A percentile compares a stretch with the other conserved stretches of the same genome.
phyloP scores from a whole-genome alignment of 1,139 yeast genomes.

The Casaregolazyma suthepensis region DNA sequence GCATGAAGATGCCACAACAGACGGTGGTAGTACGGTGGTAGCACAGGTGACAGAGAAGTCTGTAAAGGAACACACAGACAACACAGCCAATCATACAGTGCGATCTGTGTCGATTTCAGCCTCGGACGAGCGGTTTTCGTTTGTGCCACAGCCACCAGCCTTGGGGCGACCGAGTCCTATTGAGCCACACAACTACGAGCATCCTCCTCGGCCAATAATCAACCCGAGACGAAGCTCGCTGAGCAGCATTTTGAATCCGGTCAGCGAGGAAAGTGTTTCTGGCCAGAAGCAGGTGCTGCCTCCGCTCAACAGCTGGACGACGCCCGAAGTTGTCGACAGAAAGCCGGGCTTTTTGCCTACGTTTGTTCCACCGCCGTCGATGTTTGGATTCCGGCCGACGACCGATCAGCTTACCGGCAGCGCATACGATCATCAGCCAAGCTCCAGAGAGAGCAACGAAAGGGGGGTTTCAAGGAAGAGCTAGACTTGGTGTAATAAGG shows the following conservation, averaged over 20 bases:
- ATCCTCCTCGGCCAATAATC: conserved; percentile 8
- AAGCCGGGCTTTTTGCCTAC: background rate
- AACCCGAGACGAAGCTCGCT: conserved; percentile 4
- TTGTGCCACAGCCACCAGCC: background rate
- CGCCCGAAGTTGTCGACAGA: background rate
- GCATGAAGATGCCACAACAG: background rate
- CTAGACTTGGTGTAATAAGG: background rate
- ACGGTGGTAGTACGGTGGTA: background rate
- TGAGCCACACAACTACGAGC: background rate
- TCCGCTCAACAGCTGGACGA: conserved; percentile 4
- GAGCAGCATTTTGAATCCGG: conserved; percentile 6
- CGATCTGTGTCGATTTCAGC: background rate
- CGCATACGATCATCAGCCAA: conserved; percentile 8
- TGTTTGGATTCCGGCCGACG: conserved; percentile 8
- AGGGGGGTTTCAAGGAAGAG: conserved; percentile 7
- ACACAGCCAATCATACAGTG: background rate
- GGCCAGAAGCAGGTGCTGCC: conserved; percentile 5
- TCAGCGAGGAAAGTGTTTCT: background rate
- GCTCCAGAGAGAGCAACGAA: conserved; percentile 14
- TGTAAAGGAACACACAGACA: background rate
- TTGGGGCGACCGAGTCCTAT: background rate
- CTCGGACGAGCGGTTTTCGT: background rate
- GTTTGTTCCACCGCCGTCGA: background rate
- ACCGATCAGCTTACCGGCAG: conserved; percentile 8
- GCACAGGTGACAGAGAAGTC: background rate